phyloP scores from a whole-genome alignment of 163 green algal genomes.

The Chlorella variabilis region DNA sequence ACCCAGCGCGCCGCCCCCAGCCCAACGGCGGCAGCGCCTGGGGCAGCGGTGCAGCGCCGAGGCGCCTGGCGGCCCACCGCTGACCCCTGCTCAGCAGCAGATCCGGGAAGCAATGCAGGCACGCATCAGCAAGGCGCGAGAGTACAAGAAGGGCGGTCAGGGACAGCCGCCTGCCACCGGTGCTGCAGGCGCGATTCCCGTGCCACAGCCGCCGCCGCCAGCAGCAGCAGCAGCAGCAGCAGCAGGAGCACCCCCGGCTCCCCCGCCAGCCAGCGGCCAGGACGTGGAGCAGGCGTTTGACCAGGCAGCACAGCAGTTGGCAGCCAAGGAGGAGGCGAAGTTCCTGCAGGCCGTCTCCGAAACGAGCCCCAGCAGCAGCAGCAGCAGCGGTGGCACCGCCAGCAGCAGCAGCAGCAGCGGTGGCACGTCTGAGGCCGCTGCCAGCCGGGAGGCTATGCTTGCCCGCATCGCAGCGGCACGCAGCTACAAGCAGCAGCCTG shows the following conservation, averaged over 20 bases:
- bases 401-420: background rate
- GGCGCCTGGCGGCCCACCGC: too few relatives aligned
- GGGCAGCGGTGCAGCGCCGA: background rate
- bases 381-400: background rate
- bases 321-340: slow-evolving; percentile 12
- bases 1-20: too few relatives aligned
- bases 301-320: slow-evolving; percentile 4
- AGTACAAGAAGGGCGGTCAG: slow-evolving; percentile 13
- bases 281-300: slow-evolving; percentile 1
- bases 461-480: slow-evolving; percentile 30
- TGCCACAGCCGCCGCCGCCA: background rate
- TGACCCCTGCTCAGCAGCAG: too few relatives aligned
- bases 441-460: slow-evolving; percentile 13
- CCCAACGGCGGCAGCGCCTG: background rate
- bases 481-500: slow-evolving; percentile 29
- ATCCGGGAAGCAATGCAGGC: slow-evolving; percentile 15
- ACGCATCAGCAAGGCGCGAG: slow-evolving; percentile 2
- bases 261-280: too few relatives aligned
- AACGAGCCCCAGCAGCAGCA: background rate
- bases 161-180: background rate
- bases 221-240: slow-evolving; percentile 2
- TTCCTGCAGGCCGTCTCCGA: slow-evolving; percentile 8
- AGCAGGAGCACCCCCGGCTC: background rate
- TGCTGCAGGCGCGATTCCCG: background rate
- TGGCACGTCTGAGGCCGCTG: too few relatives aligned